Evolutionary conservation across 2,329 filamentous ascomycete species (phyloP), one percentile per base, ranked within the genome.

Genomic region (Colletotrichum gloeosporioides): DNA sequence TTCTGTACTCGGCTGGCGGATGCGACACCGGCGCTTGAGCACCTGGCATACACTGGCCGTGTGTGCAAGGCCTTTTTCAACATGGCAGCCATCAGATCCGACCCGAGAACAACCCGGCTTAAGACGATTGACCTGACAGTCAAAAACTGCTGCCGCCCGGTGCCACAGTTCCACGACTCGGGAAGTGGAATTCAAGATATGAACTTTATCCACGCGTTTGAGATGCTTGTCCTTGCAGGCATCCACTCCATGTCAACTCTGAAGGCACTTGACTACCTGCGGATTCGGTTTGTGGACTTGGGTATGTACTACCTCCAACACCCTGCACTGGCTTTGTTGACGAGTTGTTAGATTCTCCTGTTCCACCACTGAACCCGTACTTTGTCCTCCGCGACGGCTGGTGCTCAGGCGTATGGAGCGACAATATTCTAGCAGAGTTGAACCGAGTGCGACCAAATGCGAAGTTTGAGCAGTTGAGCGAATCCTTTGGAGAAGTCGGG

Each of bases 231-330:
- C 4, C 78, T 94, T 4, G 88, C 91, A 2, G 92, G 90, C 1
- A 90, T 95, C 36, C 88, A 89, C 64, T 89, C 92, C 4, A 84
- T 95, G 62, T 88, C 89, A 16, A 88, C 87, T 34, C 88, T 95
- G 64, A 88, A 89, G 69, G 85, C 87, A n/a, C 84, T 96, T 36
- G 86, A 92, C 61, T 91, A 92, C 82, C 83, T 96, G 78, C 89
- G 93, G 73, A 95, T 95, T 80, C 92, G 94, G 71, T 95, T 94
- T 80, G 92, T 95, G 69, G 94, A 95, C 83, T 87, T 95, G 8
- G 89, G 92, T 93, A 87, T 79, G 87, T 83, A 13, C 32, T 5
- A 10, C 63, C 31, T 27, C n/a, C 34, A 49, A 36, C 22, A 16
- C 39, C 36, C 6, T 16, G 9, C 36, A 18, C 4, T 69, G 69